Evolutionary conservation across 495 filamentous ascomycete species (phyloP), one percentile per base, ranked within the genome.

Genomic region (Echria macrotheca): DNA sequence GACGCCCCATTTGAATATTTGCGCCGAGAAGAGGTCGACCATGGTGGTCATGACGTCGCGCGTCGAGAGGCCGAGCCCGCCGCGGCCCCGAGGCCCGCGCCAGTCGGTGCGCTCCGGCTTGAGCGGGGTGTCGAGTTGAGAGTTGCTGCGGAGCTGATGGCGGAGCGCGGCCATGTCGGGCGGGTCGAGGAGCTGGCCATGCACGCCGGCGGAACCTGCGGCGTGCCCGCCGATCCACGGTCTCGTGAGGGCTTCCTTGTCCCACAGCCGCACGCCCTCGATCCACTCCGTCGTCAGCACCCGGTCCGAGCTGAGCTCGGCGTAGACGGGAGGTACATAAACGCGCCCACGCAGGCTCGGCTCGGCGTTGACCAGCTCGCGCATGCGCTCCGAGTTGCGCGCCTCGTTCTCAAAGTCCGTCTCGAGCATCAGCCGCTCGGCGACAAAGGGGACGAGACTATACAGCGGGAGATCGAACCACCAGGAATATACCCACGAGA

Each of bases 271-370:
- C 2, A 95, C 79, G 14, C 91, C 91, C 65, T 98, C 93, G 42
- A 98, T 89, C 93, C 93, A 98, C 61, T 98, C 91, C 1, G 93
- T 88, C 2, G 93, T 95, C 73, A 98, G 84, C 15, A 98, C 83
- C 17, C 93, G 79, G 54, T 74, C 84, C 7, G 87, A 90, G 56
- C 81, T 89, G 21, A 96, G 75, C 39, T 93, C 87, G 9, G 80
- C 76, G 63, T 88, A 89, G 15, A 95, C 84, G 28, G 83, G 77
- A 0, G 91, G 91, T 39, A 98, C 85, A 59, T 96, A 94, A 4
- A 97, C 89, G 2, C 87, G 74, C 28, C 79, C 84, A 25, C 80
- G 75, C 11, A 97, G 72, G 15, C 85, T 77, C 15, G 87, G 77
- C 58, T 98, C 93, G 15, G 78, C 76, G 18, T 79, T 80, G 7